Evolutionary conservation across 2,329 filamentous ascomycete genomes (phyloP), one percentile per base, ranked within the genome.

Genomic region (Teratosphaeria nubilosa): DNA sequence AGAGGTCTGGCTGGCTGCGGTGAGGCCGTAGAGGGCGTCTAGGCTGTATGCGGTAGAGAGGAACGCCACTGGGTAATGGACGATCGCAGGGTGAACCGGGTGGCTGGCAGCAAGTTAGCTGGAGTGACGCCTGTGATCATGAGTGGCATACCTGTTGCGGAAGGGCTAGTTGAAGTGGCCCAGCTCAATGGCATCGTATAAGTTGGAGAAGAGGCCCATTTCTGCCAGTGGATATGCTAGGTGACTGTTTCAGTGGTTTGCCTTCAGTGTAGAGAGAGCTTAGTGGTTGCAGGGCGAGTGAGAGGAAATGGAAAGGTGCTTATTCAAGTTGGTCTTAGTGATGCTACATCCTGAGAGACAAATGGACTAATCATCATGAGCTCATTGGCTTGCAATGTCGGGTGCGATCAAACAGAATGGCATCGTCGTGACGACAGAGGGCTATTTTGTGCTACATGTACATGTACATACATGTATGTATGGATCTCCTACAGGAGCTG

Each of bases 41-140:
- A 56, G 55, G n/a, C 45, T 53, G 55, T 56, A 56, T 24, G 55
- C 55, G 27, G 48, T 41, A 16, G 55, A 56, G 45, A 56, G 55
- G 30, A 56, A 56, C 25, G 55, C 50, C n/a, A 56, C 45, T 9
- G 55, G 55, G 48, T 56, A 51, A 48, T 56, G 55, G 48, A 56
- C 55, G 14, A 34, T 53, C 2, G 55, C 48, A 37, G 55, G 55
- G 45, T 56, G 55, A 27, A 56, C 55, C 3, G 55, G 55, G 50
- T 56, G 55, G 48, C 55, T 56, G 27, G 11, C 2, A 22, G 14
- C 24, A 20, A 1, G 55, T 56, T 7, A 56, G 37, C 20, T 3
- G 20, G 22, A 22, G 27, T 34, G 3, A 13, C 4, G 24, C 9
- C 25, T 24, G 13, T 9, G 24, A 5, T 53, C 20, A n/a, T 31